A percentile compares a stretch with the other conserved stretches of the same genome.
Conservation (phyloP, 495 filamentous ascomycete species). For the Aspergillus affinis region DNA sequence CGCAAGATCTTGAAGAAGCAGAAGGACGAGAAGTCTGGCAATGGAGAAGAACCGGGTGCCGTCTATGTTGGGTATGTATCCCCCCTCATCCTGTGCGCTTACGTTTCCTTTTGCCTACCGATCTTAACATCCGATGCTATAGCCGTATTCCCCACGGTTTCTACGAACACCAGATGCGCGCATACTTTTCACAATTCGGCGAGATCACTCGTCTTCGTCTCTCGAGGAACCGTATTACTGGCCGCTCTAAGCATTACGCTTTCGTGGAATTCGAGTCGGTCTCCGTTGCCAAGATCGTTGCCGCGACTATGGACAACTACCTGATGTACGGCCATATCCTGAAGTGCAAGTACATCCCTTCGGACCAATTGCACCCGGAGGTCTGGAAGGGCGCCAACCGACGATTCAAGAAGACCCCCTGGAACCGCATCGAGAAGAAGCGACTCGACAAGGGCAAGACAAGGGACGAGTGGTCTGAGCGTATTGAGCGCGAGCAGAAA, state of each 20-base stretch:
- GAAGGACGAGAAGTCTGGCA: constrained; percentile 33
- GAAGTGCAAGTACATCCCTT: constrained; percentile 74
- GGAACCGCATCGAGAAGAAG: constrained; percentile 77
- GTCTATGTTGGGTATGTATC: constrained; percentile 72
- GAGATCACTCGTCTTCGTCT: constrained; percentile 76
- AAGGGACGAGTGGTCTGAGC: constrained; percentile 73
- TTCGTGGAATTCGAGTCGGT: constrained; percentile 84
- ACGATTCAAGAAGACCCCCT: constrained; percentile 83
- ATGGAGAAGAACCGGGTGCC: constrained; percentile 63
- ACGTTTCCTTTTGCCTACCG: constrained; percentile 20
- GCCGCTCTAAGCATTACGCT: constrained; percentile 84
- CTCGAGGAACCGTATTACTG: constrained; percentile 86
- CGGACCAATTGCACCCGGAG: constrained; percentile 72
- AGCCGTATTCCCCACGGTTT: constrained; percentile 89
- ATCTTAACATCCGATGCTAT: background rate
- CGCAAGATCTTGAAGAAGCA: constrained; percentile 54
- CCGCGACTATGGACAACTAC: constrained; percentile 96
- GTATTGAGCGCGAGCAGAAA: constrained; percentile 66
- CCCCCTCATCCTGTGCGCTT: background rate
- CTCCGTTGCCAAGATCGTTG: constrained; percentile 82
- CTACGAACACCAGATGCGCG: constrained; percentile 92
- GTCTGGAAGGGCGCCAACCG: constrained; percentile 86
- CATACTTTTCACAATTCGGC: constrained; percentile 96
- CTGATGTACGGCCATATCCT: constrained; percentile 91
- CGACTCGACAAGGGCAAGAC: constrained; percentile 67